These are phyloP conservation scores for Crithidia brevicula DNA, from an alignment of 208 protist genomes.

Conservation along the genomic window DNA sequence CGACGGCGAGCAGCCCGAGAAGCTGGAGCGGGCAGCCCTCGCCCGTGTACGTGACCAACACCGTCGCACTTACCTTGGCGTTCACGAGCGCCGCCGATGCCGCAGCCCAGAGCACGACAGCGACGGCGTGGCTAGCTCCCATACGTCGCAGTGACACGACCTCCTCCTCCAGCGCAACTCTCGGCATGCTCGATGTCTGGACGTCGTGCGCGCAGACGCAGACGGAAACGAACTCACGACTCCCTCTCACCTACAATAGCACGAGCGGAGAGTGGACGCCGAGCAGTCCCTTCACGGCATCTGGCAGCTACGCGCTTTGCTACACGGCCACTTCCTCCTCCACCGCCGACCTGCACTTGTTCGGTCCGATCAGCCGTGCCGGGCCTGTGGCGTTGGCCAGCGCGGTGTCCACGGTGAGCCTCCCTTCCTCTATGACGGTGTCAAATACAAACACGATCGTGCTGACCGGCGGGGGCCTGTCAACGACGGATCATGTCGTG, in stretches of 20 bases:
- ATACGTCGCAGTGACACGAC: slow-evolving; percentile 19
- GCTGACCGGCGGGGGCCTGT: slow-evolving; percentile 72
- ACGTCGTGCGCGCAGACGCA: slow-evolving; percentile 37
- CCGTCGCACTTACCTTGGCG: slow-evolving; percentile 41
- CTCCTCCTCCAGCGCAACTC: not conserved
- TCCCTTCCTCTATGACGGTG: slow-evolving; percentile 26
- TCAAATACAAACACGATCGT: slow-evolving; percentile 38
- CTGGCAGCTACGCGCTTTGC: slow-evolving; percentile 72
- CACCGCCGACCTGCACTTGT: slow-evolving; percentile 42
- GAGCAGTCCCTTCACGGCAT: not conserved
- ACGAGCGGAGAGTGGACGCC: slow-evolving; percentile 33
- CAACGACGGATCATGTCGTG: slow-evolving; percentile 51
- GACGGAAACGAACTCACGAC: not conserved
- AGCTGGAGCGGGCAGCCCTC: slow-evolving; percentile 60
- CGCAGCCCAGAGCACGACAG: slow-evolving; percentile 24
- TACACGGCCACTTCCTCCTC: slow-evolving; percentile 32
- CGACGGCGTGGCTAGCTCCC: slow-evolving; percentile 47
- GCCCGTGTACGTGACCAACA: slow-evolving; percentile 60
- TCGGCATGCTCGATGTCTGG: slow-evolving; percentile 52
- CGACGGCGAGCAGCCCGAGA: slow-evolving; percentile 45
- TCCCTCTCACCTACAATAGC: slow-evolving; percentile 41
- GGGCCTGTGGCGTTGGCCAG: slow-evolving; percentile 66
- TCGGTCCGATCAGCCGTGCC: slow-evolving; percentile 47
- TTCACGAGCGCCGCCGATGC: slow-evolving; percentile 27
- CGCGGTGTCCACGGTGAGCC: slow-evolving; percentile 37